Evolutionary conservation across 108 stramenopile genomes (phyloP).

Genomic region (Fragilaria radians): DNA sequence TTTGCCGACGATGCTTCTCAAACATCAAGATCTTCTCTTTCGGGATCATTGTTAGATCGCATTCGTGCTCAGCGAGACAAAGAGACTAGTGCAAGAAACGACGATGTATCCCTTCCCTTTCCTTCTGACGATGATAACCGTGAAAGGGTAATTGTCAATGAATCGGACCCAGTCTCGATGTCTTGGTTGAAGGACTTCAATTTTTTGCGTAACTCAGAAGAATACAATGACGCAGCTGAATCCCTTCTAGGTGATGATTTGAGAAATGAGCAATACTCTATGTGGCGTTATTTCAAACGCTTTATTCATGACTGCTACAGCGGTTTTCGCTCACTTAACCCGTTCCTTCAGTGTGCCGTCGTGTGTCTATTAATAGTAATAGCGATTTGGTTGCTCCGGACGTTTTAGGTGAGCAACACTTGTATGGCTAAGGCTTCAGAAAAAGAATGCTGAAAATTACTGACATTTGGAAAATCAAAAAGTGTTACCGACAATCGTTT

Average conservation of each 20-base stretch:
- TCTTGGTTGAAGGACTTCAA: background rate
- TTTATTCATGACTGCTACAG: constrained; percentile 28
- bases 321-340: constrained; percentile 15
- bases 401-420: background rate
- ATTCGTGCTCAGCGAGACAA: constrained; percentile 32
- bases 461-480: too few species aligned
- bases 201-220: background rate
- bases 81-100: constrained; percentile 4
- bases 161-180: constrained; percentile 2
- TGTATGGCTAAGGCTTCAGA: too few species aligned
- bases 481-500: too few species aligned
- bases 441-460: too few species aligned
- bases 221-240: constrained; percentile 10
- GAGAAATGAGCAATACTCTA: constrained; percentile 22
- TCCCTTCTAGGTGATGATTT: constrained; percentile 5
- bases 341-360: constrained; percentile 9
- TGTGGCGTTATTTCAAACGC: constrained; percentile 25
- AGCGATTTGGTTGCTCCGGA: background rate
- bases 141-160: constrained; percentile 13
- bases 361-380: constrained; percentile 13
- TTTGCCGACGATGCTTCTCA: background rate
- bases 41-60: constrained; percentile 28
- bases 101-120: constrained; percentile 8
- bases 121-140: constrained; percentile 2
- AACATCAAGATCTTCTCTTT: background rate